Percentiles rank a stretch among this genome's conserved stretches.
Evolutionary conservation across 495 filamentous ascomycete genomes (phyloP).

Genomic region (Acidiella bohemica): DNA sequence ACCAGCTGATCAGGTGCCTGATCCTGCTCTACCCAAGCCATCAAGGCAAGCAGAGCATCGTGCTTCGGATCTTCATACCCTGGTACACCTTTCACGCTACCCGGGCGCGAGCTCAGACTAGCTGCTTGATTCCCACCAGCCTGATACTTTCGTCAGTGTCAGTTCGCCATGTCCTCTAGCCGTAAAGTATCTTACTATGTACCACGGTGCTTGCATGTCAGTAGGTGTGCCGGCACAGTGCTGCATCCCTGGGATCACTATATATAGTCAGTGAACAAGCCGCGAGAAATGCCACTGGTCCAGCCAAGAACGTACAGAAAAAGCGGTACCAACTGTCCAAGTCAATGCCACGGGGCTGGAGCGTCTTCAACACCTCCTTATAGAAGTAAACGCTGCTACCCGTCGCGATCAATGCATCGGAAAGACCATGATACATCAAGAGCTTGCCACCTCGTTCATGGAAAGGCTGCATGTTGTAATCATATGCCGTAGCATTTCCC

Average conservation of each 20-base stretch:
- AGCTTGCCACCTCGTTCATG: conserved; percentile 39
- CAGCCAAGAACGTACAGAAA: no score
- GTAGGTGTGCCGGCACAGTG: conserved; percentile 24
- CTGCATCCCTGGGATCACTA: conserved; percentile 36
- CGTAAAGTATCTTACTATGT: no score
- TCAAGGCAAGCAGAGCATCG: conserved; percentile 37
- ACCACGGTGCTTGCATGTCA: conserved; percentile 30
- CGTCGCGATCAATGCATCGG: conserved; percentile 37
- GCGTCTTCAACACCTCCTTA: conserved; percentile 29
- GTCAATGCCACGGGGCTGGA: conserved; percentile 21
- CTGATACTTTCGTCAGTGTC: no score
- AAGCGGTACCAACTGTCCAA: conserved; percentile 29
- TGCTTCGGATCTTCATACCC: conserved; percentile 34
- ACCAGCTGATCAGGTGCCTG: conserved; percentile 23
- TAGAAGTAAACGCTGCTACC: conserved; percentile 34
- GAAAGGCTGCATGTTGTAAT: conserved; percentile 38
- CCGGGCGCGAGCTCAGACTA: not conserved
- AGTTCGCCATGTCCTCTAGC: no score
- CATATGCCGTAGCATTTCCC: conserved; percentile 34
- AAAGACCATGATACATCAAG: conserved; percentile 40
- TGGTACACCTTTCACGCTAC: conserved; percentile 23
- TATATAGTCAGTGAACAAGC: no score
- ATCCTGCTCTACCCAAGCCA: conserved; percentile 39
- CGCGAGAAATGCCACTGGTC: no score
- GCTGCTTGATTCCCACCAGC: conserved; percentile 17